These are phyloP conservation scores for Pleurotus sapidus DNA, from an alignment of 768 basidiomycete genomes.

Conservation along the genomic window DNA sequence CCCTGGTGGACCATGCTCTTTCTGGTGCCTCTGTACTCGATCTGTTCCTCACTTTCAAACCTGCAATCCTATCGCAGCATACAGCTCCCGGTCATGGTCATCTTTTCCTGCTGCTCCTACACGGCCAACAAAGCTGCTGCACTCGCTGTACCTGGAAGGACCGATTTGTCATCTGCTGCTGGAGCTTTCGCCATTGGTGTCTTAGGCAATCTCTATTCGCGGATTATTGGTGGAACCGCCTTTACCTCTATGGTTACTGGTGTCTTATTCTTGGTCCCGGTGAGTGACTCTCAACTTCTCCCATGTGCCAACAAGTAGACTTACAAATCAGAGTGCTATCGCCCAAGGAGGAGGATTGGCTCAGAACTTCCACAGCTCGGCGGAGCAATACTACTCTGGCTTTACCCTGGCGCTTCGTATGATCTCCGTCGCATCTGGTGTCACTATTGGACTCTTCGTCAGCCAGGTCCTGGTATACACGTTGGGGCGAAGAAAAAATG, in stretches of 20 bases:
- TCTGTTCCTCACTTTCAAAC: conserved; percentile 71
- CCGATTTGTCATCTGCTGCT: conserved; percentile 73
- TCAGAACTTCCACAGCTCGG: conserved; percentile 56
- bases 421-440: conserved; percentile 83
- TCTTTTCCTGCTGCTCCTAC: conserved; percentile 74
- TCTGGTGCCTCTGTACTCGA: conserved; percentile 76
- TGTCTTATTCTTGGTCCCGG: conserved; percentile 88
- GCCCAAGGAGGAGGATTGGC: conserved; percentile 72
- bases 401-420: conserved; percentile 79
- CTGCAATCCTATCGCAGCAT: conserved; percentile 68
- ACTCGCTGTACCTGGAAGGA: conserved; percentile 57
- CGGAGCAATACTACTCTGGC: conserved; percentile 71
- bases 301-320: not conserved
- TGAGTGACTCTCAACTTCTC: conserved; percentile 32
- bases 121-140: conserved; percentile 66
- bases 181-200: conserved; percentile 78
- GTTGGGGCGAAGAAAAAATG: conserved; percentile 70
- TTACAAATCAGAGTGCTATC: conserved; percentile 57
- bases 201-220: conserved; percentile 81
- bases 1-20: conserved; percentile 82
- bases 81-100: conserved; percentile 75
- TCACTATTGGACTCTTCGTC: conserved; percentile 81
- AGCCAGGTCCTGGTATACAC: conserved; percentile 80
- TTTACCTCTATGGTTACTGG: conserved; percentile 92
- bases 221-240: conserved; percentile 73